Evolutionary conservation across 805 yeast species (phyloP), one percentile per base, ranked within the genome.

Genomic region (Wickerhamiella vanderwaltii): DNA sequence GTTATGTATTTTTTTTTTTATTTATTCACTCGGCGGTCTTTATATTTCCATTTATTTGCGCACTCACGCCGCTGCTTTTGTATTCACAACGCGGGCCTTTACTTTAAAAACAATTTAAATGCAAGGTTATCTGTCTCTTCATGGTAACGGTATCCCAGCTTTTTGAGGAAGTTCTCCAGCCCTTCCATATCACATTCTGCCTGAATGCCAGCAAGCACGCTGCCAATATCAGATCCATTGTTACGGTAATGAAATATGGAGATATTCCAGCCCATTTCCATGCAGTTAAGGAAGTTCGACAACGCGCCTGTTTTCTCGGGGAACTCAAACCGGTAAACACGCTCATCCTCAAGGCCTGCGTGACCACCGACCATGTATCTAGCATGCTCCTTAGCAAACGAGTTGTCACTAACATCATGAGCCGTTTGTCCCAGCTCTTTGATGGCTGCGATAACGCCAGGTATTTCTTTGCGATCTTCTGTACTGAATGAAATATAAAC

Each of bases 271-370:
- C 77, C 75, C 19, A 71, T 69, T 54, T 79, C 74, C 57, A 91
- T 62, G 13, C 77, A 69, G 20, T 70, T 71, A 54, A 91, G 69
- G 64, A 91, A 91, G 45, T 73, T 79, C 22, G 79, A 73, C 54
- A 91, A 68, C 1, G 98, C 96, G 36, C 95, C 94, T 2, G 98
- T 97, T 55, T 91, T 77, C 57, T 91, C 99, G 11, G 99, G 99
- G 68, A 91, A 93, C 61, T 86, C 95, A 54, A 91, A 91, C 37
- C 80, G 71, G 51, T 77, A 73, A 26, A 91, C 62, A 52, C 79
- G 76, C 62, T 91, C 99, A 49, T 83, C 70, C 22, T 73, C 69
- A 15, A 82, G 75, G 17, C 68, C 62, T 0, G 87, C 74, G 46
- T 80, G 77, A 45, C 98, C 98, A 45, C 99, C 99, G 18, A 91